These are phyloP conservation scores for Lasiodiplodia gonubiensis DNA, from an alignment of 2,329 filamentous ascomycete species.

Conservation along the genomic window DNA sequence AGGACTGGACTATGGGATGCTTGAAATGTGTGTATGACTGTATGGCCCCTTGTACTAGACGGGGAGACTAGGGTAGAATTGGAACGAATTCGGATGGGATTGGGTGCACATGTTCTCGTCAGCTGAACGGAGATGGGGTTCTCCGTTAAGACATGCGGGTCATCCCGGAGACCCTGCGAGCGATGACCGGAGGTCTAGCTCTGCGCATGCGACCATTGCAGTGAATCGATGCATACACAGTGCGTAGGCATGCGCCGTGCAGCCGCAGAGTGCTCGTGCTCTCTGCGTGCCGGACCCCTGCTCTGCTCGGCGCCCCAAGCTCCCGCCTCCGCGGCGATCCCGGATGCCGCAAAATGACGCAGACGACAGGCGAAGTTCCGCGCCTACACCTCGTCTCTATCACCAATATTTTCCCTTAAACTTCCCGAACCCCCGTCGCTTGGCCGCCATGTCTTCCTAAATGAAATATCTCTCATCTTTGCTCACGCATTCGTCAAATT, in stretches of 20 bases:
- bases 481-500: neutral
- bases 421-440: neutral
- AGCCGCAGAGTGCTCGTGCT: constrained; percentile 1
- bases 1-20: neutral
- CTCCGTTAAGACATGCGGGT: neutral
- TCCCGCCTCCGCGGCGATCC: constrained; percentile 13
- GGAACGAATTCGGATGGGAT: neutral
- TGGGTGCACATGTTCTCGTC: constrained; percentile 16
- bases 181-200: neutral
- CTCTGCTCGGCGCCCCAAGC: constrained; percentile 10
- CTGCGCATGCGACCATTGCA: neutral
- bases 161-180: constrained; percentile 1
- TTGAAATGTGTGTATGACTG: constrained; percentile 20
- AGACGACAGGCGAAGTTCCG: constrained; percentile 21
- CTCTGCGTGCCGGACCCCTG: neutral
- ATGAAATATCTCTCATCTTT: neutral
- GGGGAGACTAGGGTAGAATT: neutral
- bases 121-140: neutral
- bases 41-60: neutral
- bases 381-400: constrained; percentile 2
- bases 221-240: neutral
- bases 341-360: constrained; percentile 25
- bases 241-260: neutral
- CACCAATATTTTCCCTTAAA: neutral
- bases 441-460: constrained; percentile 23